Base-by-base conservation (phyloP, 805 yeast genomes). In the Candida cerambycidarum region DNA sequence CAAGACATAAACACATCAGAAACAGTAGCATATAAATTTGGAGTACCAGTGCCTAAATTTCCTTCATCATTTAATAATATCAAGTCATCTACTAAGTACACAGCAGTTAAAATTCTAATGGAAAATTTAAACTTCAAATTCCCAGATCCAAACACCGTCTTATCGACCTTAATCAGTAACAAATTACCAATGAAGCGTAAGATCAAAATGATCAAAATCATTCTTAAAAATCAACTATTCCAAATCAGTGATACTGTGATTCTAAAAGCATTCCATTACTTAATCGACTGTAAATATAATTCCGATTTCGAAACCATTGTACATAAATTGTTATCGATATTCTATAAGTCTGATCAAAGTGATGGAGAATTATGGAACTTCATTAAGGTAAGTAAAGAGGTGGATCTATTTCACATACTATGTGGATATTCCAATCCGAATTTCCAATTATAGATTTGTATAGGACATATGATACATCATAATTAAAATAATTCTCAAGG, bases 361-460 rank as follows among this genome's bases (percentile, higher is more conserved):
- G 45, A 42, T 15, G 34, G 32, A 16, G 41, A 37, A 13, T 17
- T 42, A 37, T 42, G 45, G 45, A 37, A 32, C n/a, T 42, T 17
- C 18, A 32, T 42, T 3, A 41, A 36, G 18, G 18, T 29, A 4
- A 17, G 40, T 12, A 41, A 41, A 36, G 40, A 35, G 10, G 17
- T 23, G 3, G 37, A 41, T 9, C 24, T 42, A n/a, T 42, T 42
- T 25, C 45, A 42, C 2, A 32, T 42, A 15, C 16, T 42, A 24
- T 38, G 45, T 32, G 45, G 45, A 21, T 42, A 37, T 27, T 18
- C 45, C 12, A 38, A 32, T 16, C 45, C 45, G 2, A 42, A 37
- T 19, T 32, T 42, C 23, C 33, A 21, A 19, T 28, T 42, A 23
- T 42, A 38, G 13, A 12, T n/a, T n/a, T n/a, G n/a, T n/a, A n/a